These are phyloP conservation scores for Artemisia tridentata DNA, from an alignment of 129 eudicot species.

Conservation along the genomic window DNA sequence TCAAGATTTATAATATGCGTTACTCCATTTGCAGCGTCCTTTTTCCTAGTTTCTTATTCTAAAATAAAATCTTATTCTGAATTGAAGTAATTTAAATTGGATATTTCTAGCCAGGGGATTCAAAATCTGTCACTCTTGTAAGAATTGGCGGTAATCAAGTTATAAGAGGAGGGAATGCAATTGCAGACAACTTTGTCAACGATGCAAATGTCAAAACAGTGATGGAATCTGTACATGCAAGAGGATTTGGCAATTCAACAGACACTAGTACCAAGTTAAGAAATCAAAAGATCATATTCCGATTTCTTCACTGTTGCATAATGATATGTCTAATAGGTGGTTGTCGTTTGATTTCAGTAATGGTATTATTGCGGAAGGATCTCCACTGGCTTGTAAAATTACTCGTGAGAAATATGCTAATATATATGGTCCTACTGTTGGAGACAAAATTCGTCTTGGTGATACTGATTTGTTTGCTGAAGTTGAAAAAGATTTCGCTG, in stretches of 20 bases:
- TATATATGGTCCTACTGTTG: slow-evolving; percentile 91
- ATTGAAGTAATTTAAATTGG: background rate
- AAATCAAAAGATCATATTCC: background rate
- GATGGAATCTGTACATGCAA: slow-evolving; percentile 50
- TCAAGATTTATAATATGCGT: background rate
- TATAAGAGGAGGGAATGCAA: slow-evolving; percentile 84
- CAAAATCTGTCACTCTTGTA: slow-evolving; percentile 73
- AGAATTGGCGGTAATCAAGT: slow-evolving; percentile 70
- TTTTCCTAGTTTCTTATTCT: slow-evolving; percentile 1
- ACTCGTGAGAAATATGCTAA: slow-evolving; percentile 83
- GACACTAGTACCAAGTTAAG: slow-evolving; percentile 55
- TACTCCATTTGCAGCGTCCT: background rate
- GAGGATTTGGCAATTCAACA: slow-evolving; percentile 53
- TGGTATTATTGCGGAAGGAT: slow-evolving; percentile 59
- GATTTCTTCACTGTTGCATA: slow-evolving; percentile 6
- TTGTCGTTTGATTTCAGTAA: slow-evolving; percentile 46
- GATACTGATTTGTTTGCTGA: slow-evolving; percentile 92
- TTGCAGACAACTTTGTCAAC: slow-evolving; percentile 63
- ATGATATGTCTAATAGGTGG: slow-evolving; percentile 12
- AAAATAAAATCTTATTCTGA: slow-evolving; percentile 2
- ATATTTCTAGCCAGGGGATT: slow-evolving; percentile 82
- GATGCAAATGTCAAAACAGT: slow-evolving; percentile 45
- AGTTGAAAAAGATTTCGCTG: slow-evolving; percentile 77
- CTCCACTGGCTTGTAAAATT: slow-evolving; percentile 39
- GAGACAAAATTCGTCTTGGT: slow-evolving; percentile 96